Percentiles rank a stretch among this genome's conserved stretches.
Evolutionary conservation across 2,329 filamentous ascomycete genomes (phyloP).

Genomic region (Myriangium duriaei): DNA sequence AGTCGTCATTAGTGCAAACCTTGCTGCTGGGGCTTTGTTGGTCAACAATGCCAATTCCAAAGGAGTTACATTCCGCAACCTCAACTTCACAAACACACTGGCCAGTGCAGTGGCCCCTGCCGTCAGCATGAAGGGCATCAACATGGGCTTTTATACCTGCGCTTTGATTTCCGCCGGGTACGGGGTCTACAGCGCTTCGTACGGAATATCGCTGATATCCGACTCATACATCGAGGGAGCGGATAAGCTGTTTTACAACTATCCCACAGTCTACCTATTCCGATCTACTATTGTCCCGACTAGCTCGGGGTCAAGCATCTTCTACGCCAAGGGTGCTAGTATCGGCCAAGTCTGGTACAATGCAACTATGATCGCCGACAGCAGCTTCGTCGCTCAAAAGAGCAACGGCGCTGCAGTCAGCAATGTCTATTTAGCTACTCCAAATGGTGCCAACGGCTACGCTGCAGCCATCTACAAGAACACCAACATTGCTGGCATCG

Average conservation of each 20-base stretch:
- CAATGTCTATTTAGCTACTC: slow-evolving; percentile 31
- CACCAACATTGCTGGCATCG: slow-evolving; percentile 26
- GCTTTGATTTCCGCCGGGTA: slow-evolving; percentile 29
- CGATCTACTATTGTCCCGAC: slow-evolving; percentile 31
- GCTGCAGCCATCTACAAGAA: slow-evolving; percentile 31
- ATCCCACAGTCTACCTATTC: slow-evolving; percentile 31
- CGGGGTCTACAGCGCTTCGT: slow-evolving; percentile 19
- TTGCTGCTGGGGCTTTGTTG: slow-evolving; percentile 18
- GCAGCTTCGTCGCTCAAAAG: slow-evolving; percentile 11
- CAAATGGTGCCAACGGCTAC: slow-evolving; percentile 25
- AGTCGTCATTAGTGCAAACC: slow-evolving; percentile 21
- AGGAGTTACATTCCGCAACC: slow-evolving; percentile 26
- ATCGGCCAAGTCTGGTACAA: slow-evolving; percentile 12
- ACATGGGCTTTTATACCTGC: slow-evolving; percentile 33
- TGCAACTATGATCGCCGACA: slow-evolving; percentile 13
- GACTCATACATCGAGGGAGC: slow-evolving; percentile 34
- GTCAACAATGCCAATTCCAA: slow-evolving; percentile 21
- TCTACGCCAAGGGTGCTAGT: slow-evolving; percentile 12
- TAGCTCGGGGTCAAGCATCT: slow-evolving; percentile 18
- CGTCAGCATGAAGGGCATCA: slow-evolving; percentile 25
- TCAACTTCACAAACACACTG: slow-evolving; percentile 28
- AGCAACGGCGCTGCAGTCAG: slow-evolving; percentile 19
- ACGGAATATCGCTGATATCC: slow-evolving; percentile 28
- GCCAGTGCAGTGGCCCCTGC: slow-evolving; percentile 15
- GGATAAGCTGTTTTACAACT: slow-evolving; percentile 32